Evolutionary conservation across 495 filamentous ascomycete genomes (phyloP).

Genomic region (Penicillium lividum): DNA sequence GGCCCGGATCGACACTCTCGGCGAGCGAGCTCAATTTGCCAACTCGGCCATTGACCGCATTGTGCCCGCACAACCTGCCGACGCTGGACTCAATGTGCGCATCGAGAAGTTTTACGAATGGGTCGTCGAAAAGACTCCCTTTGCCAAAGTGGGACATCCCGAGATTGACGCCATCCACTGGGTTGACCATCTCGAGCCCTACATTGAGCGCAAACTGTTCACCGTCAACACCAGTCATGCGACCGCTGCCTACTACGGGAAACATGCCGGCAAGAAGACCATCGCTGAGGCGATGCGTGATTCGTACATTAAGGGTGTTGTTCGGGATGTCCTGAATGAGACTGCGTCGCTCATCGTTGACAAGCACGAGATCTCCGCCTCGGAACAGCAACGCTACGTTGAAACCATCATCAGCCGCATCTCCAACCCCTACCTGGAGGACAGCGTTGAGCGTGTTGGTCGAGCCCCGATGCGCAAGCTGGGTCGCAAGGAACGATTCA

Average conservation of each 20-base stretch:
- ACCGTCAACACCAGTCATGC: constrained; percentile 99
- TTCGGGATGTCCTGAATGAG: constrained; percentile 74
- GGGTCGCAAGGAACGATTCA: constrained; percentile 88
- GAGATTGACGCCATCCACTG: constrained; percentile 85
- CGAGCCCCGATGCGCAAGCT: constrained; percentile 94
- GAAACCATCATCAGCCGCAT: constrained; percentile 90
- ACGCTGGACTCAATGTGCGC: constrained; percentile 82
- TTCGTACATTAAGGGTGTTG: constrained; percentile 67
- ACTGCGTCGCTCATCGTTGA: constrained; percentile 79
- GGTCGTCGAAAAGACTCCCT: constrained; percentile 87
- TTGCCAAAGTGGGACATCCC: constrained; percentile 63
- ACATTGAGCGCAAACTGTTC: constrained; percentile 98
- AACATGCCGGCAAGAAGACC: constrained; percentile 75
- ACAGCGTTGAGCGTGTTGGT: constrained; percentile 91
- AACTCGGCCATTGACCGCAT: constrained; percentile 99
- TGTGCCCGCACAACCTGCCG: constrained; percentile 80
- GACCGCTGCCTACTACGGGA: constrained; percentile 94
- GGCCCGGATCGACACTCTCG: constrained; percentile 58
- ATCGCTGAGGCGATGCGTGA: constrained; percentile 82
- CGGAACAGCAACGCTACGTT: constrained; percentile 87
- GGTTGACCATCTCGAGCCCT: constrained; percentile 88
- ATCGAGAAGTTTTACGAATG: constrained; percentile 99
- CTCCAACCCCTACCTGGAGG: constrained; percentile 91
- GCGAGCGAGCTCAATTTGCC: constrained; percentile 75
- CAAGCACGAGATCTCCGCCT: constrained; percentile 76